A percentile compares a stretch with the other conserved stretches of the same genome.
Conservation (phyloP, 805 yeast genomes). For the Clavispora phyllophila region DNA sequence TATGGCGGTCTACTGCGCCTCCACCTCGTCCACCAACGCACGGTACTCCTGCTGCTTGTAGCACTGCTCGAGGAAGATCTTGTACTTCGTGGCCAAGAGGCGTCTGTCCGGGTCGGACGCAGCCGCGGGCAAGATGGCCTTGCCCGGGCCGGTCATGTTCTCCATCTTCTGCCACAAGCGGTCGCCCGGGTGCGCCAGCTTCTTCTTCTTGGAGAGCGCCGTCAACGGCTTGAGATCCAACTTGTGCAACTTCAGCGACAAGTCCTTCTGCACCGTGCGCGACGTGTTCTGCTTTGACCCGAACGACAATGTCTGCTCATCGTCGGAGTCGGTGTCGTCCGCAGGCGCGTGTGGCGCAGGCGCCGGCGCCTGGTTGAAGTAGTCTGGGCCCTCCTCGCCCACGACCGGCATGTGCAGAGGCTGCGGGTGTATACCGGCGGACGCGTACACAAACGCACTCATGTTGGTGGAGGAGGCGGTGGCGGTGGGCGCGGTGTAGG, state of each 20-base stretch:
- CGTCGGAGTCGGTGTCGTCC: constrained; percentile 36
- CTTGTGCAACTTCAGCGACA: constrained; percentile 39
- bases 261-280: constrained; percentile 43
- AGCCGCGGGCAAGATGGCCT: constrained; percentile 65
- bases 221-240: constrained; percentile 36
- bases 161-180: constrained; percentile 85
- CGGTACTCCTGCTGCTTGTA: constrained; percentile 76
- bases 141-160: constrained; percentile 77
- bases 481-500: constrained; percentile 79
- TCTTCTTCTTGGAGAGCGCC: constrained; percentile 11
- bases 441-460: constrained; percentile 43
- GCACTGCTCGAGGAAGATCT: constrained; percentile 84
- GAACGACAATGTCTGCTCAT: constrained; percentile 49
- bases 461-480: constrained; percentile 62
- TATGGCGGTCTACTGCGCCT: constrained; percentile 15
- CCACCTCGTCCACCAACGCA: constrained; percentile 53
- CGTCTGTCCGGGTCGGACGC: constrained; percentile 58
- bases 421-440: constrained; percentile 25
- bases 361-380: constrained; percentile 29
- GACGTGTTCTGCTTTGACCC: constrained; percentile 47
- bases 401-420: constrained; percentile 35
- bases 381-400: constrained; percentile 32
- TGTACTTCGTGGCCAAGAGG: constrained; percentile 73
- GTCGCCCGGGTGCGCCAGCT: constrained; percentile 42
- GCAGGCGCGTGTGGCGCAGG: neutral